A percentile compares a stretch with the other conserved stretches of the same genome.
phyloP scores from a whole-genome alignment of 2,329 filamentous ascomycete genomes.

The Dendryphion nanum region DNA sequence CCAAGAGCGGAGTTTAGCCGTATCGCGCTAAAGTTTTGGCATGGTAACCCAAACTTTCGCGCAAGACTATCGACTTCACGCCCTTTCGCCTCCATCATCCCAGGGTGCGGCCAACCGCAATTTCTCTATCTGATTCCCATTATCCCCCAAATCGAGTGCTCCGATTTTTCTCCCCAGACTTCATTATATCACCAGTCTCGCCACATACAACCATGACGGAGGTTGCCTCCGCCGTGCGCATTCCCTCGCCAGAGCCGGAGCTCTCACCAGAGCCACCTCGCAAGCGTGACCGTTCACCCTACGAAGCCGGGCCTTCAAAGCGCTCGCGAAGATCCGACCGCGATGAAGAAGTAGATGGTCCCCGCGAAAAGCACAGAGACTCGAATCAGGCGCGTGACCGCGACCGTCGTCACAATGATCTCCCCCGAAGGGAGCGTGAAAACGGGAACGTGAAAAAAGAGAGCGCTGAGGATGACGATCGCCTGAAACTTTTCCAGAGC shows the following conservation, averaged over 20 bases:
- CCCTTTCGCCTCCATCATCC: background rate
- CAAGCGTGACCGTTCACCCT: constrained; percentile 56
- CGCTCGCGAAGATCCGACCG: constrained; percentile 38
- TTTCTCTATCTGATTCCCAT: background rate
- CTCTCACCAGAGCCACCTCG: constrained; percentile 44
- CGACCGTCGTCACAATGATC: too few relatives aligned
- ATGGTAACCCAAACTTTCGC: background rate
- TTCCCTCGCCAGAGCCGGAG: constrained; percentile 56
- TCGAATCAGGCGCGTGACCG: constrained; percentile 57
- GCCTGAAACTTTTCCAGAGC: constrained; percentile 36
- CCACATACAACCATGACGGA: constrained; percentile 26
- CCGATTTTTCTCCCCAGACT: too few relatives aligned
- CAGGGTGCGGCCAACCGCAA: background rate
- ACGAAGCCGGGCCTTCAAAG: constrained; percentile 33
- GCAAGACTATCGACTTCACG: background rate
- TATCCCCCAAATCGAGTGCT: background rate
- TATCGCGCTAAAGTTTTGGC: too few relatives aligned
- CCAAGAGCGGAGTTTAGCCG: too few relatives aligned
- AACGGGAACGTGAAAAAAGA: constrained; percentile 61
- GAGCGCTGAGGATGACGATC: constrained; percentile 30
- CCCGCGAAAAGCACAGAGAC: constrained; percentile 42
- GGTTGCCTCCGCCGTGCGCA: constrained; percentile 52
- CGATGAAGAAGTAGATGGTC: constrained; percentile 51
- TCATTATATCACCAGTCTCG: too few relatives aligned
- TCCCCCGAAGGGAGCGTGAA: constrained; percentile 77